phyloP scores from a whole-genome alignment of 2,329 filamentous ascomycete species.

The Xylariaceae sp. region DNA sequence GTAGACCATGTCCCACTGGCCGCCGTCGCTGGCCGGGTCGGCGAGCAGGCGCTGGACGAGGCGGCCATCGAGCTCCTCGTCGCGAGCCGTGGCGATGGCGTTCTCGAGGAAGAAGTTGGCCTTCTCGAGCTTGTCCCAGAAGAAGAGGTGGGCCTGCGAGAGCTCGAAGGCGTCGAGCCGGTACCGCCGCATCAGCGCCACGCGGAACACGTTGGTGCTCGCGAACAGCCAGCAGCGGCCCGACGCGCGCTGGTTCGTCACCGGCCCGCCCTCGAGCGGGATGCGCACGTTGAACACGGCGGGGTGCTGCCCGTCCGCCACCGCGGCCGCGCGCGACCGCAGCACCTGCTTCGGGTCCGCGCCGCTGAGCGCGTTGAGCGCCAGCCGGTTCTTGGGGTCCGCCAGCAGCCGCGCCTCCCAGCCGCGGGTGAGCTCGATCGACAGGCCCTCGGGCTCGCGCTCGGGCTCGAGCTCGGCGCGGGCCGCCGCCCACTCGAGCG shows the following conservation, averaged over 20 bases:
- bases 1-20: slow-evolving; percentile 88
- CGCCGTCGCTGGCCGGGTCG: slow-evolving; percentile 69
- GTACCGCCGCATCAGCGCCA: slow-evolving; percentile 82
- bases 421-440: slow-evolving; percentile 40
- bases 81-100: slow-evolving; percentile 66
- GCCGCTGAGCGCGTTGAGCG: slow-evolving; percentile 63
- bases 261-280: slow-evolving; percentile 70
- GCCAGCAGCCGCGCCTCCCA: slow-evolving; percentile 57
- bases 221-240: slow-evolving; percentile 91
- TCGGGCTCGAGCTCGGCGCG: too few species aligned
- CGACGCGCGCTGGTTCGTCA: slow-evolving; percentile 76
- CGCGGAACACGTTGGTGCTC: slow-evolving; percentile 81
- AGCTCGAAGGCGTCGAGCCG: slow-evolving; percentile 72
- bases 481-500: slow-evolving; percentile 6
- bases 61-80: slow-evolving; percentile 62
- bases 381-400: slow-evolving; percentile 66
- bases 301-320: slow-evolving; percentile 67
- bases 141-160: slow-evolving; percentile 83
- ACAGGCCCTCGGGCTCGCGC: slow-evolving; percentile 38
- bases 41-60: slow-evolving; percentile 63
- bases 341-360: slow-evolving; percentile 61
- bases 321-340: slow-evolving; percentile 51
- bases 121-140: slow-evolving; percentile 92
- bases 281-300: slow-evolving; percentile 81
- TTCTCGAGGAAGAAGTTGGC: slow-evolving; percentile 84